Conservation (phyloP, 176 grass and related monocot species). For the Oryza australiensis region DNA sequence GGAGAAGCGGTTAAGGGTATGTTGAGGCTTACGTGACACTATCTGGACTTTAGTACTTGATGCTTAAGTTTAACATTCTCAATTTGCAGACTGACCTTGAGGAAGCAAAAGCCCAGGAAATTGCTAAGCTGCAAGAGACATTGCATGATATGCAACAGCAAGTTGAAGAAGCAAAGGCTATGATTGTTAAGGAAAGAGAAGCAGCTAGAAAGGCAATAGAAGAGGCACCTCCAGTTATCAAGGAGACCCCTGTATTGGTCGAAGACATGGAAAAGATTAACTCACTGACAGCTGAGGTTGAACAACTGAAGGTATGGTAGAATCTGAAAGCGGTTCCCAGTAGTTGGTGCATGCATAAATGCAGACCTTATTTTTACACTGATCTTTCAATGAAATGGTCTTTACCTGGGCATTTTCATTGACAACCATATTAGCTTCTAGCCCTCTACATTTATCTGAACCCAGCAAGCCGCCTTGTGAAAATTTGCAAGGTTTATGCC, state of each 20-base stretch:
- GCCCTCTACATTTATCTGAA: conserved; percentile 5
- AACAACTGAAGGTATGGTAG: conserved; percentile 69
- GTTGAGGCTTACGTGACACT: neutral
- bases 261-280: conserved; percentile 89
- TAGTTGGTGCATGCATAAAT: neutral
- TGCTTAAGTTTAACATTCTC: conserved; percentile 33
- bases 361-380: neutral
- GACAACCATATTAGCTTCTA: neutral
- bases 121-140: conserved; percentile 74
- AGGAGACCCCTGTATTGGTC: conserved; percentile 83
- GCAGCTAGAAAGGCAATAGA: conserved; percentile 93
- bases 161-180: conserved; percentile 76
- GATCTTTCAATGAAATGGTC: neutral
- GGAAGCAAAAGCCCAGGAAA: conserved; percentile 89
- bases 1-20: conserved; percentile 93
- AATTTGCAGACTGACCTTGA: conserved; percentile 84
- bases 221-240: conserved; percentile 94
- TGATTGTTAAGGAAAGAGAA: conserved; percentile 81
- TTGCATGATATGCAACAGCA: conserved; percentile 74
- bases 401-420: conserved; percentile 19
- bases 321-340: conserved; percentile 16
- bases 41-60: conserved; percentile 18
- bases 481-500: conserved; percentile 2
- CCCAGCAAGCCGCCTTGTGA: conserved; percentile 1
- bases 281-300: conserved; percentile 68